Base-by-base conservation (phyloP, 225 moss, liverwort and hornwort species). In the Marchantia polymorpha region DNA sequence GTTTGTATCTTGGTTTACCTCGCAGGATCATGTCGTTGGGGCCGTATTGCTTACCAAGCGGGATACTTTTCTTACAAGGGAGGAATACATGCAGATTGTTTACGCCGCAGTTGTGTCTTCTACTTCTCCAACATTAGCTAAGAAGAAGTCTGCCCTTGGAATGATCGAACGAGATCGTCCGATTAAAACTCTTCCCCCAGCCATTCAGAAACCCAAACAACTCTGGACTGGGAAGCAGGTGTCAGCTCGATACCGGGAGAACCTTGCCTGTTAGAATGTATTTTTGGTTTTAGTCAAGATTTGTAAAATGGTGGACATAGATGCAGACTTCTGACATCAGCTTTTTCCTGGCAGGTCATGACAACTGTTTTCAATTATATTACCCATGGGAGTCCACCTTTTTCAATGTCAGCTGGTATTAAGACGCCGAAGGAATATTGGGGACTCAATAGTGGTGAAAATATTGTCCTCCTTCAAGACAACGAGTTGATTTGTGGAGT, bases 181-280 rank as follows among this genome's bases (percentile, higher is more conserved):
- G 12, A 90, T 99, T 27, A 72, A 85, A 78, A 87, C 89, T 76
- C 75, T 99, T 83, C 90, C 91, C 72, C 97, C 97, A 70, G 87
- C 95, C 66, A 84, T 99, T 59, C 49, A 89, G 61, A 94, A 93
- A 80, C 97, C 97, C 80, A 84, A 84, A 72, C 89, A 82, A 69
- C 11, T 99, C 67, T 99, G 94, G 94, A 99, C 97, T 56, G 97
- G 97, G 79, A 99, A 99, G 89, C 97, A 99, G 91, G 97, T 94
- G 26, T 75, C 25, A 23, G 2, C 17, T 17, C 25, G 7, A 26
- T 53, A 11, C 16, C 78, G 30, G 65, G 26, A 26, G 52, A 20
- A 22, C 20, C n/a, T 50, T 65, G 52, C 29, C 26, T 23, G 22
- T 50, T 8, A 8, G 15, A 71, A 22, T 3, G 9, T 22, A 19